Evolutionary conservation across 371 early-diverging fungal species (phyloP).

Genomic region (Mortierella sp.): DNA sequence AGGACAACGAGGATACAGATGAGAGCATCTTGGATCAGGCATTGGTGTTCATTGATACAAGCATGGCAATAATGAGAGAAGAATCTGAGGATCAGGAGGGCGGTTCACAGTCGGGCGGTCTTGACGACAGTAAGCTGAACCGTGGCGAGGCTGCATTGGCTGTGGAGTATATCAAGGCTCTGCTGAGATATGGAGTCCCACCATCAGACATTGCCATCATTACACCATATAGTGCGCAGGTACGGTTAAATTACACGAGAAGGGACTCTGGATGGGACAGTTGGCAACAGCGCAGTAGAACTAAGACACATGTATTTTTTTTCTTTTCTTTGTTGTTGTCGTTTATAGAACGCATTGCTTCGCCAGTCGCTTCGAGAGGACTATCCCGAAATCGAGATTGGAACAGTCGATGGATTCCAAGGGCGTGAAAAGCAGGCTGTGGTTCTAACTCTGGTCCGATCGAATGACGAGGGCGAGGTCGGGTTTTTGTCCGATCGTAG

Average conservation of each 20-base stretch:
- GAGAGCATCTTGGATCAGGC: conserved; percentile 71
- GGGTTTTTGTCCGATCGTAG: conserved; percentile 92
- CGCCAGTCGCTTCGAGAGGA: conserved; percentile 51
- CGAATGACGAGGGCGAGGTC: conserved; percentile 81
- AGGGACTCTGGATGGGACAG: neutral
- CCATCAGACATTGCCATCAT: conserved; percentile 83
- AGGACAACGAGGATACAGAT: conserved; percentile 13
- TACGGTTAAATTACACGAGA: conserved; percentile 29
- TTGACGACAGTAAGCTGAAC: conserved; percentile 75
- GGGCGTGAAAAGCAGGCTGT: conserved; percentile 96
- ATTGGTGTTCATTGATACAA: conserved; percentile 82
- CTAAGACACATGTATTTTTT: neutral
- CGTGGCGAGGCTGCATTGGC: conserved; percentile 79
- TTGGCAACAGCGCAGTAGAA: too few species aligned
- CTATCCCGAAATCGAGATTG: conserved; percentile 76
- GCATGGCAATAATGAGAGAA: conserved; percentile 72
- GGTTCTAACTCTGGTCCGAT: conserved; percentile 87
- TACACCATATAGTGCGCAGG: conserved; percentile 89
- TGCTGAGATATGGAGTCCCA: conserved; percentile 73
- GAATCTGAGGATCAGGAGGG: conserved; percentile 56
- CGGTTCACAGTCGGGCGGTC: conserved; percentile 19
- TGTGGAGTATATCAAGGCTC: conserved; percentile 64
- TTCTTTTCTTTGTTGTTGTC: conserved; percentile 18
- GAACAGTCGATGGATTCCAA: conserved; percentile 96
- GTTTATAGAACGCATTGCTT: conserved; percentile 46